Evolutionary conservation across 306 rosid genomes (phyloP), one percentile per base, ranked within the genome.

Genomic region (Begonia fuchsioides): DNA sequence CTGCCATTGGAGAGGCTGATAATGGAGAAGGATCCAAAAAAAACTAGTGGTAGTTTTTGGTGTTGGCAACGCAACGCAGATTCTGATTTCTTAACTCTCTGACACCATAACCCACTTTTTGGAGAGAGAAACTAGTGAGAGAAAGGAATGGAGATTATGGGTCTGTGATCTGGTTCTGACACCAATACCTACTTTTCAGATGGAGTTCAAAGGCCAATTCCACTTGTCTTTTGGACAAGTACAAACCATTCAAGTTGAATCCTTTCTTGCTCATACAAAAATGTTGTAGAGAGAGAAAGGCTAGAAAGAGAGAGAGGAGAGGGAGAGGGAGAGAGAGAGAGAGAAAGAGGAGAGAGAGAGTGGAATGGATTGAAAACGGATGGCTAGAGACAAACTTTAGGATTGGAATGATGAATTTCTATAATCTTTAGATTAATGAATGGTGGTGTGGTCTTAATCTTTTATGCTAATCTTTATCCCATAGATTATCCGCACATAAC

Each of bases 121-220:
- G 17, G 17, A 51, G 35, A 55, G 13, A 44, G 41, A 51, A 49
- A n/a, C 9, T 17, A 6, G 43, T 17, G 38, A 17, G 19, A 41
- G 51, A 15, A 18, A 13, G 16, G 39, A 49, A 49, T 32, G 59
- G 65, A n/a, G n/a, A n/a, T n/a, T n/a, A n/a, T n/a, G n/a, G n/a
- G n/a, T n/a, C n/a, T n/a, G n/a, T n/a, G n/a, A 38, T 51, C 53
- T 52, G 10, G 60, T 64, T 64, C 62, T 66, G 69, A 71, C 75
- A n/a, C n/a, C n/a, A 26, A 26, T 1, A 26, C 35, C 35, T 8
- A 26, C 35, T 26, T 26, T 26, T 26, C 8, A 26, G 35, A 26
- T 17, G 20, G 43, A 52, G 58, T 55, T 64, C 68, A n/a, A n/a
- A 57, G 50, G 59, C 62, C 15, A 51, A 43, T 12, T 13, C 9